These are phyloP conservation scores for Chimonanthus salicifolius DNA, from an alignment of 164 flowering plant genomes.

Conservation along the genomic window DNA sequence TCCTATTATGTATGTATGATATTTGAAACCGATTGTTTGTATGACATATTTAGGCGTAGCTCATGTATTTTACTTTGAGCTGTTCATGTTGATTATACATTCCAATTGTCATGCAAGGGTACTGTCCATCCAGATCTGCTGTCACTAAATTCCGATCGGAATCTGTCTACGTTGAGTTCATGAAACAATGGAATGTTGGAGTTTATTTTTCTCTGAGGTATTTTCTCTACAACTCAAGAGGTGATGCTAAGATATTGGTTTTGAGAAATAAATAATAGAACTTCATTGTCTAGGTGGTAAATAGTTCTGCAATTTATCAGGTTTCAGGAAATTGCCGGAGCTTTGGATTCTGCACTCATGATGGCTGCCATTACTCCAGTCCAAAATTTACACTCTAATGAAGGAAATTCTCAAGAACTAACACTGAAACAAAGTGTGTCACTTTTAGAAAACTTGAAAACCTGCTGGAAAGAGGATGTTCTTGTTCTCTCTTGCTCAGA, in stretches of 20 bases:
- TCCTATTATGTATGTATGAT: neutral
- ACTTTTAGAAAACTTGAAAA: constrained; percentile 74
- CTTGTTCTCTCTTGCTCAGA: constrained; percentile 74
- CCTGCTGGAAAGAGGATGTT: constrained; percentile 94
- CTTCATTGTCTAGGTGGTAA: constrained; percentile 4
- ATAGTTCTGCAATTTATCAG: constrained; percentile 30
- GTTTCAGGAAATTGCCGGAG: constrained; percentile 95
- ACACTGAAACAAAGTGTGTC: constrained; percentile 72
- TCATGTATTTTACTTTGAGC: neutral
- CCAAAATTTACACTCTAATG: constrained; percentile 30
- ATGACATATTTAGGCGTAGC: neutral
- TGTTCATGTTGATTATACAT: constrained; percentile 22
- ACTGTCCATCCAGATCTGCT: constrained; percentile 84
- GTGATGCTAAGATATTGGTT: neutral
- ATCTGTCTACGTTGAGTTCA: constrained; percentile 70
- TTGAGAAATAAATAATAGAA: neutral
- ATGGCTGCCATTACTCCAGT: constrained; percentile 44
- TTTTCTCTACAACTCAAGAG: constrained; percentile 8
- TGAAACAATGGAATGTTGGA: constrained; percentile 96
- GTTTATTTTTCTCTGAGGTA: constrained; percentile 95
- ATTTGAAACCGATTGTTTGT: neutral
- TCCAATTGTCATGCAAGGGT: constrained; percentile 55
- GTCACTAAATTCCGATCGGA: constrained; percentile 74
- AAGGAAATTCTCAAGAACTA: constrained; percentile 31
- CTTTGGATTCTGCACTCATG: constrained; percentile 70